Conservation (phyloP, 352 stramenopile species). For the Globisporangium alternatum region DNA sequence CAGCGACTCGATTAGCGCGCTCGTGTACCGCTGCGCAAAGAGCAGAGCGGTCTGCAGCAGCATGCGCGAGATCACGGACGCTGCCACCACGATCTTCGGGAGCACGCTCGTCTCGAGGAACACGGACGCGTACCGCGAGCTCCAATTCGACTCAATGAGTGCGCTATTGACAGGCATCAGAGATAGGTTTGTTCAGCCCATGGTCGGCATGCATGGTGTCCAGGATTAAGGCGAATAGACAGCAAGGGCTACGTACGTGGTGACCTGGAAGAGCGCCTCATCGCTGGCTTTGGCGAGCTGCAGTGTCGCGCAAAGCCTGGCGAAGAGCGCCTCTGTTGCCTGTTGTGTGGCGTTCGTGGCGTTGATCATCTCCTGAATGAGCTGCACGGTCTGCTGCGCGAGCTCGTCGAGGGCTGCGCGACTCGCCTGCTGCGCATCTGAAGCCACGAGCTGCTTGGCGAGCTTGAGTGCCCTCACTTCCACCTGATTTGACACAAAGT, state of each 20-base stretch:
- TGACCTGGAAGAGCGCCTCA: conserved; percentile 57
- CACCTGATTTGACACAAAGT: conserved; percentile 24
- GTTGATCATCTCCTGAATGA: conserved; percentile 65
- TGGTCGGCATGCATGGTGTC: too few relatives aligned
- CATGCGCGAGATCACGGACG: conserved; percentile 72
- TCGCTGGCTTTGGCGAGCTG: conserved; percentile 49
- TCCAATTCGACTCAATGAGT: conserved; percentile 67
- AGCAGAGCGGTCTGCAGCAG: conserved; percentile 56
- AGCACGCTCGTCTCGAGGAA: conserved; percentile 57
- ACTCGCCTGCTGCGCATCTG: conserved; percentile 20
- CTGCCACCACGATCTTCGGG: conserved; percentile 48
- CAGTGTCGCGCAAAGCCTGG: conserved; percentile 38
- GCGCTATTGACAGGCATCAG: conserved; percentile 21
- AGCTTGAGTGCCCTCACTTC: conserved; percentile 39
- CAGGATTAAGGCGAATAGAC: too few relatives aligned
- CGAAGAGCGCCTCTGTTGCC: conserved; percentile 53
- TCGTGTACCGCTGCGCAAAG: conserved; percentile 46
- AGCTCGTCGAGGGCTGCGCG: conserved; percentile 27
- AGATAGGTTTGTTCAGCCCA: too few relatives aligned
- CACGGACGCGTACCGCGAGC: conserved; percentile 57
- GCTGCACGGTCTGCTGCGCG: conserved; percentile 23
- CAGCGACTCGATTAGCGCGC: conserved; percentile 45
- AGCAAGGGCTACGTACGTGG: conserved; percentile 27
- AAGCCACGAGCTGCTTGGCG: conserved; percentile 36
- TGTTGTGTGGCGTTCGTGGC: conserved; percentile 50